Conservation (phyloP, 345 rosid species). For the Zanthoxylum bungeanum region DNA sequence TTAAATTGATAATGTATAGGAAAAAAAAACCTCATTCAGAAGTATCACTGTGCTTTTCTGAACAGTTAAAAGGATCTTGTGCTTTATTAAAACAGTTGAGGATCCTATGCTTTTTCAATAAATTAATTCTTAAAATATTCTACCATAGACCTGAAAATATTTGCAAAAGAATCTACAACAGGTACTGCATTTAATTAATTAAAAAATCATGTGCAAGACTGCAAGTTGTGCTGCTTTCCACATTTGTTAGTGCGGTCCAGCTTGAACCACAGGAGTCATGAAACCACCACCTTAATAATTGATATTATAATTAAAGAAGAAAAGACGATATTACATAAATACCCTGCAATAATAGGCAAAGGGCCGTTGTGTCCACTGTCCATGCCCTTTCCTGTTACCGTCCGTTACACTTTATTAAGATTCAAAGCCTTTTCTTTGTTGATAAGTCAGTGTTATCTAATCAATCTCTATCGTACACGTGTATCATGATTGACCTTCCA, state of each 20-base stretch:
- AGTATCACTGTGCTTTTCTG: neutral
- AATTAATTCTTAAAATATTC: neutral
- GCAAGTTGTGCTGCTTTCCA: too few relatives aligned
- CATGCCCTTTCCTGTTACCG: too few relatives aligned
- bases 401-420: neutral
- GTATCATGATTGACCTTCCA: neutral
- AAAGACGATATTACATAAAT: neutral
- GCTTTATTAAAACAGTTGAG: neutral
- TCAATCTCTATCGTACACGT: constrained; percentile 7
- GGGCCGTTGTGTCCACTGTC: neutral
- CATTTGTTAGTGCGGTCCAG: constrained; percentile 1
- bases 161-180: neutral
- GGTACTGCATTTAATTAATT: neutral
- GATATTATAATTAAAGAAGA: neutral
- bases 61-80: too few relatives aligned
- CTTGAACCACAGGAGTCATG: neutral
- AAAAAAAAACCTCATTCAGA: neutral
- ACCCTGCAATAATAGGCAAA: neutral
- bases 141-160: neutral
- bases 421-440: neutral
- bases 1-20: neutral
- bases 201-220: neutral
- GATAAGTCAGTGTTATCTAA: neutral
- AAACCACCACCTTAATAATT: neutral
- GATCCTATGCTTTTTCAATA: neutral